These are phyloP conservation scores for Lodderomyces metapsilosis DNA, from an alignment of 1,139 yeast genomes.

Conservation along the genomic window DNA sequence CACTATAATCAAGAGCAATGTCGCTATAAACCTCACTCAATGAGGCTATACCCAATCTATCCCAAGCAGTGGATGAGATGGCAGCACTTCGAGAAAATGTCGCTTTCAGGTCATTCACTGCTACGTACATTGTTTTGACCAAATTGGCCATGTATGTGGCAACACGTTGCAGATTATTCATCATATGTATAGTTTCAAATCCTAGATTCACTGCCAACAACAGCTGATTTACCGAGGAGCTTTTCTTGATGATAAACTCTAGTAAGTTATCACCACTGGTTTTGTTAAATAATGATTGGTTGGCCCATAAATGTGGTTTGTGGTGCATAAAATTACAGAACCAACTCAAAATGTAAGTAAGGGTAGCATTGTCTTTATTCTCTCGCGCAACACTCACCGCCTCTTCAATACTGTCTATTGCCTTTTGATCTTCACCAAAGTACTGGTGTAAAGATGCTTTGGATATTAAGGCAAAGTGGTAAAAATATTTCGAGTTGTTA, in stretches of 20 bases:
- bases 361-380: slow-evolving; percentile 69
- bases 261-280: slow-evolving; percentile 58
- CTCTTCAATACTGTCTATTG: slow-evolving; percentile 78
- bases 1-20: slow-evolving; percentile 40
- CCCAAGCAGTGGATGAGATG: slow-evolving; percentile 50
- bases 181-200: slow-evolving; percentile 53
- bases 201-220: slow-evolving; percentile 60
- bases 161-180: slow-evolving; percentile 51
- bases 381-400: slow-evolving; percentile 89
- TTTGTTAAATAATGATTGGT: slow-evolving; percentile 40
- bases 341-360: slow-evolving; percentile 81
- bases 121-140: slow-evolving; percentile 52
- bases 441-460: slow-evolving; percentile 76
- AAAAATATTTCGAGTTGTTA: slow-evolving; percentile 58
- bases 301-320: slow-evolving; percentile 57
- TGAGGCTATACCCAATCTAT: slow-evolving; percentile 46
- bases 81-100: slow-evolving; percentile 49
- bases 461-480: slow-evolving; percentile 80
- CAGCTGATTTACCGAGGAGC: slow-evolving; percentile 51
- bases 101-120: slow-evolving; percentile 39
- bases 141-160: slow-evolving; percentile 50
- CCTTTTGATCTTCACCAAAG: slow-evolving; percentile 73
- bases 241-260: slow-evolving; percentile 58
- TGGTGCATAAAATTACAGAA: slow-evolving; percentile 66
- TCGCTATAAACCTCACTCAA: slow-evolving; percentile 47